Base-by-base conservation (phyloP, 78 protist genomes). In the Thecamonas trahens region DNA sequence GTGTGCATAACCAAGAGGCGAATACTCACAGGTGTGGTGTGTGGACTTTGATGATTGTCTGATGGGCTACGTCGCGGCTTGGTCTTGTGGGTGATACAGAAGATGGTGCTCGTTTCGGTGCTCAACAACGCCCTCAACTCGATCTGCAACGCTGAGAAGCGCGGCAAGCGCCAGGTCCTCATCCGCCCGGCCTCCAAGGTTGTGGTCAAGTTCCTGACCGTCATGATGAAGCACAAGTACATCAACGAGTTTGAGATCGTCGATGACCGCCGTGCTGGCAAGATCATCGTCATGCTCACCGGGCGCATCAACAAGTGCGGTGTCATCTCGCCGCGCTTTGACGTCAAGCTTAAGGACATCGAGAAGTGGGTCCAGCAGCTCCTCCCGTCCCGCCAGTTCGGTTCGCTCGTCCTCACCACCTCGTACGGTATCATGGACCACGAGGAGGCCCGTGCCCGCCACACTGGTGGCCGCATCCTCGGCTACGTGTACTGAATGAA, bases 281-380 rank as follows among this genome's bases (percentile, higher is more conserved):
- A 98, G 92, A 89, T 95, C 54, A 99, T 97, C 52, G 87, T 98
- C 49, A 85, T 94, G 61, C 92, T 98, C 45, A 84, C 82, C 78
- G 99, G 99, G 20, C 97, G 99, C 74, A 54, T 98, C 81, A 98
- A 97, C 97, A 98, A 97, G 94, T 86, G 97, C 81, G 99, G 98
- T 13, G 98, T 94, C 76, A 95, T 94, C 86, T 82, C 92, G 50
- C 99, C 99, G 45, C 95, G 99, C 67, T 97, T 85, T 79, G 97
- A 95, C 65, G 61, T 95, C 38, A 40, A 62, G 47, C 50, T 64
- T 53, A 39, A 45, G 38, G 80, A 74, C 20, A 45, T 85, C 14
- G 90, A 85, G 42, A 61, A 74, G 68, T 34, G 93, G 98, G 97
- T 69, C 86, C 32, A 45, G 37, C 70, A 76, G 75, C 88, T 98